A percentile compares a stretch with the other conserved stretches of the same genome.
These are phyloP conservation scores for Ilyonectria mors-panacis DNA, from an alignment of 2,329 filamentous ascomycete genomes.

Conservation along the genomic window DNA sequence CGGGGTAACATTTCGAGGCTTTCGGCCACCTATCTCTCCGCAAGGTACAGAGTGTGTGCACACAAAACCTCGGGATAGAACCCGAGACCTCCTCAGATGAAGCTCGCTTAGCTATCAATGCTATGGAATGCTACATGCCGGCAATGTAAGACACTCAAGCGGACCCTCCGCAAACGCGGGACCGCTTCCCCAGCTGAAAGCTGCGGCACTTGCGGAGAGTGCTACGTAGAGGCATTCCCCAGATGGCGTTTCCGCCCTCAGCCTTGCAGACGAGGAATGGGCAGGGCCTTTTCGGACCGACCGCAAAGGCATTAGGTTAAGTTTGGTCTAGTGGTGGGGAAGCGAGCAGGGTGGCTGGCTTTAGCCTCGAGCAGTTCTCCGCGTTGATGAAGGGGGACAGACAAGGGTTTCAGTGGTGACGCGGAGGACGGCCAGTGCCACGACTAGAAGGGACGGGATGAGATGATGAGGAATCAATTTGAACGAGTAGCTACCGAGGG, in stretches of 20 bases:
- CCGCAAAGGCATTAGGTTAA: slow-evolving; percentile 22
- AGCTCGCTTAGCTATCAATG: neutral
- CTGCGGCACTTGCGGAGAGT: neutral
- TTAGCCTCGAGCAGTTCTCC: slow-evolving; percentile 42
- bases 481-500: slow-evolving; percentile 1
- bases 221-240: neutral
- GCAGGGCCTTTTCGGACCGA: slow-evolving; percentile 50
- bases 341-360: slow-evolving; percentile 10
- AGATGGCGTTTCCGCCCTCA: slow-evolving; percentile 29
- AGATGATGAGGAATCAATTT: slow-evolving; percentile 19
- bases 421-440: slow-evolving; percentile 1
- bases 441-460: slow-evolving; percentile 7
- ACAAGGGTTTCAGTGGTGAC: neutral
- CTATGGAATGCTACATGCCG: neutral
- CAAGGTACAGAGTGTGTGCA: neutral
- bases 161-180: neutral
- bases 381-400: slow-evolving; percentile 38
- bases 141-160: neutral
- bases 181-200: slow-evolving; percentile 1
- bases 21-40: neutral
- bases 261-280: slow-evolving; percentile 34
- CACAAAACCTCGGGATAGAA: neutral
- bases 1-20: neutral
- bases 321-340: slow-evolving; percentile 42
- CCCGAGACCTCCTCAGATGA: neutral